phyloP scores from a whole-genome alignment of 164 flowering plant genomes.

The Nelumbo lutea region DNA sequence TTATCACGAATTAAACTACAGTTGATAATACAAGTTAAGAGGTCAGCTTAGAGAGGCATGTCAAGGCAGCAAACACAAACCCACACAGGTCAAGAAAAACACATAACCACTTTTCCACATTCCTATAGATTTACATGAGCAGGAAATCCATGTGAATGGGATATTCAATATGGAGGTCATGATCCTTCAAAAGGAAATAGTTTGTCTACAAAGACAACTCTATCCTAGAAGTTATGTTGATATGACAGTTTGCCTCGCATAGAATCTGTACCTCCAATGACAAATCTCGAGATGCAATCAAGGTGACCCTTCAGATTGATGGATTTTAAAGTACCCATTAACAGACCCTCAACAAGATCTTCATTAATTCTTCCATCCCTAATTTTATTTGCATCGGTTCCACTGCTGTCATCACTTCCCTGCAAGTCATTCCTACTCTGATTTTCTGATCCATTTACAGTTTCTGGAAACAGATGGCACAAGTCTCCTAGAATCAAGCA shows the following conservation, averaged over 20 bases:
- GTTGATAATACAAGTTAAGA: too few relatives aligned
- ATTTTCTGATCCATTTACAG: slow-evolving; percentile 7
- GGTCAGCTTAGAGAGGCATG: too few relatives aligned
- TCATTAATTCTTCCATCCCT: slow-evolving; percentile 22
- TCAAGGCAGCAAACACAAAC: too few relatives aligned
- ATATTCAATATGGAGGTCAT: too few relatives aligned
- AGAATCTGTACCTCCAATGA: slow-evolving; percentile 65
- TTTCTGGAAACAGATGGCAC: slow-evolving; percentile 25
- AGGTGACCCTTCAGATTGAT: slow-evolving; percentile 63
- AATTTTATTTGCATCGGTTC: slow-evolving; percentile 19
- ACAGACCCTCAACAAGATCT: slow-evolving; percentile 36
- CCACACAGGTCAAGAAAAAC: too few relatives aligned
- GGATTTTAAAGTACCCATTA: slow-evolving; percentile 34
- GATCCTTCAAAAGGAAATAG: too few relatives aligned
- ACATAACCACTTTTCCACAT: too few relatives aligned
- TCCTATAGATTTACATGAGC: too few relatives aligned
- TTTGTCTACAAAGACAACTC: too few relatives aligned
- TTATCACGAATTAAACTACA: too few relatives aligned
- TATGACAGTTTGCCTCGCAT: neutral
- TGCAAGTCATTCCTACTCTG: slow-evolving; percentile 14
- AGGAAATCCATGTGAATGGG: too few relatives aligned
- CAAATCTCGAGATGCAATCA: slow-evolving; percentile 72
- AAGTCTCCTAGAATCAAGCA: slow-evolving; percentile 55
- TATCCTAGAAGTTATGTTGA: too few relatives aligned
- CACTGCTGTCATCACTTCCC: slow-evolving; percentile 12